Base-by-base conservation (phyloP, 2,329 filamentous ascomycete genomes). In the Boeremia lycopersici region DNA sequence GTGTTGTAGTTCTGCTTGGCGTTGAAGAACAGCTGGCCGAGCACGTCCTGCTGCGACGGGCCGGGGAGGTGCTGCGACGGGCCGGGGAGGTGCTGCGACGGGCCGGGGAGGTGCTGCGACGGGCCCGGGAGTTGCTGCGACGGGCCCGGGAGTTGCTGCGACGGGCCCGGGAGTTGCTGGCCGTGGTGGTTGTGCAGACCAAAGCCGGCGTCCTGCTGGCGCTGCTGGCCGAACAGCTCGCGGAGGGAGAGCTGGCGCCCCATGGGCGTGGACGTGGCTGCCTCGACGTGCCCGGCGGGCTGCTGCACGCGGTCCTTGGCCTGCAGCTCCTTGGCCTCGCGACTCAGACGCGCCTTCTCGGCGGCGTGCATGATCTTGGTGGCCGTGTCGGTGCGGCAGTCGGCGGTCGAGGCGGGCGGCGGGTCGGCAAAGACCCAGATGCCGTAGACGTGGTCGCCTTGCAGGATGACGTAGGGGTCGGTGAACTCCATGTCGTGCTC, bases 371-470 rank as follows among this genome's bases (percentile, higher is more conserved):
- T 76, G 56, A 88, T 85, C 53, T 82, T 76, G 50, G 79, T 74
- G 29, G 81, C 82, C 30, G 82, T 82, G 39, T 83, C 72, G 30
- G 76, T 74, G 50, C 82, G 79, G 11, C 76, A 77, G 38, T 81
- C 77, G 12, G 80, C 79, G 3, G 83, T 86, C 2, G 81, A 83
- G 36, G 78, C 80, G 2, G 81, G 79, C n/a, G 78, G 73, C 1
- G 79, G 78, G 63, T 87, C 85, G n/a, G 80, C 81, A 68, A 85
- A 87, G 51, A 88, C 85, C 84, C 85, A 88, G 11, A 88, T 72
- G 6, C 86, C 86, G 68, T 84, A 85, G 51, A 86, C 81, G 43
- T 77, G 60, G 45, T 71, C 67, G 47, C 73, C 74, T 40, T 78
- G 77, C 15, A 87, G 71, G 51, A 87, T 87, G 39, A 88, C 79